Conservation (phyloP, 257 asterid species). For the Craterostigma plantagineum region DNA sequence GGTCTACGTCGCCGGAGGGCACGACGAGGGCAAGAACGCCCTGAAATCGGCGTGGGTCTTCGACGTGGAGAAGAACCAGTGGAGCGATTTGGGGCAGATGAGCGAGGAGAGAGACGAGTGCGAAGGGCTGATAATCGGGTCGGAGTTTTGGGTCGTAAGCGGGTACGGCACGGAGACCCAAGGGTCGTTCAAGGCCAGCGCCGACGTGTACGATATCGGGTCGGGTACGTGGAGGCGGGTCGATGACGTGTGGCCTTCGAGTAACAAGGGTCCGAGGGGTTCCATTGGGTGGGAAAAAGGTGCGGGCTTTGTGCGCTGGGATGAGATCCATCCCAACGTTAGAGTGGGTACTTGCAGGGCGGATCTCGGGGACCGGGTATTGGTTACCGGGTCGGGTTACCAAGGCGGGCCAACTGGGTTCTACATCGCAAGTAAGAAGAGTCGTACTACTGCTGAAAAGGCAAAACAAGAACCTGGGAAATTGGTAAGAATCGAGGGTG, state of each 20-base stretch:
- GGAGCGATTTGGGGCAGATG: conserved; percentile 55
- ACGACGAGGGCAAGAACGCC: conserved; percentile 82
- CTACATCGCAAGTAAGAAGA: conserved; percentile 16
- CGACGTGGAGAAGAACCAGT: conserved; percentile 23
- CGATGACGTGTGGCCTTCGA: conserved; percentile 44
- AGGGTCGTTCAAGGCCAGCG: conserved; percentile 53
- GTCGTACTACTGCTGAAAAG: too few relatives aligned
- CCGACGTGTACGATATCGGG: conserved; percentile 29
- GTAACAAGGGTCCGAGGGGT: conserved; percentile 49
- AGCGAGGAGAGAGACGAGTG: conserved; percentile 82
- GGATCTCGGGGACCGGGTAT: conserved; percentile 26
- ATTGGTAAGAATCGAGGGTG: conserved; percentile 21
- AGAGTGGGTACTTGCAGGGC: conserved; percentile 54
- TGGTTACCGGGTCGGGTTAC: conserved; percentile 59
- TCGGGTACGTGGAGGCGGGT: conserved; percentile 46
- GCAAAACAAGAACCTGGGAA: conserved; percentile 24
- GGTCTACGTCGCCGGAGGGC: conserved; percentile 70
- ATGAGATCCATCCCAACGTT: conserved; percentile 30
- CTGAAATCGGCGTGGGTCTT: conserved; percentile 35
- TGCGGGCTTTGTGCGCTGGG: conserved; percentile 34
- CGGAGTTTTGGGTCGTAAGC: conserved; percentile 76
- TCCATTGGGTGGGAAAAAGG: conserved; percentile 35
- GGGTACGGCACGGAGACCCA: conserved; percentile 77
- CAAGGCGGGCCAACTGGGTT: conserved; percentile 69
- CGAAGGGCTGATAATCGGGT: conserved; percentile 46